These are phyloP conservation scores for Alloascoidea africana DNA, from an alignment of 805 yeast species.

Conservation along the genomic window DNA sequence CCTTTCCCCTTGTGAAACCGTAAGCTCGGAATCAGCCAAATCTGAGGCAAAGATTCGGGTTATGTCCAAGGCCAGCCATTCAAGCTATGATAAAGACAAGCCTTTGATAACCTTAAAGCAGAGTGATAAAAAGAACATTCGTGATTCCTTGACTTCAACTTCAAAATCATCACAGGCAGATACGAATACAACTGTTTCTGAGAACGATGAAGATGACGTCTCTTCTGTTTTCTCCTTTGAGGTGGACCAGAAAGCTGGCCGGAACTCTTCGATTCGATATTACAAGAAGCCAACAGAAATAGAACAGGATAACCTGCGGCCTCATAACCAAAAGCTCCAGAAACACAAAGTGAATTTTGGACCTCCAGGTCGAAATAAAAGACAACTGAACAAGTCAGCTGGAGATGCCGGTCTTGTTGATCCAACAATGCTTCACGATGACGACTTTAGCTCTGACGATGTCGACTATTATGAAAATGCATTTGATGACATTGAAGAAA, in stretches of 20 bases:
- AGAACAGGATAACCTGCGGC: not conserved
- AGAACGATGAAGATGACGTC: not conserved
- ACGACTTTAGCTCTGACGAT: constrained; percentile 1
- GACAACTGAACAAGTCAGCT: too few relatives aligned
- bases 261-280: constrained; percentile 2
- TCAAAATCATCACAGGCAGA: too few relatives aligned
- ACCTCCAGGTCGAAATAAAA: not conserved
- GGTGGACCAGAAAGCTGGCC: not conserved
- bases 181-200: too few relatives aligned
- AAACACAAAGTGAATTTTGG: not conserved
- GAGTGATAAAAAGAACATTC: too few relatives aligned
- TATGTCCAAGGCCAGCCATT: too few relatives aligned
- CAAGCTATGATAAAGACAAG: too few relatives aligned
- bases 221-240: constrained; percentile 3
- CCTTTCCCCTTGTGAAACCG: too few relatives aligned
- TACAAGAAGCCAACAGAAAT: constrained; percentile 1
- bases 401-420: not conserved
- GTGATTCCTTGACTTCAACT: too few relatives aligned
- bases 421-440: constrained; percentile 1
- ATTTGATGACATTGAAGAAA: not conserved
- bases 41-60: too few relatives aligned
- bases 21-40: too few relatives aligned
- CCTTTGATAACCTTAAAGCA: too few relatives aligned
- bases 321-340: not conserved
- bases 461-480: not conserved